A percentile compares a stretch with the other conserved stretches of the same genome.
Evolutionary conservation across 495 filamentous ascomycete species (phyloP).

Genomic region (Neurospora sublineolata): DNA sequence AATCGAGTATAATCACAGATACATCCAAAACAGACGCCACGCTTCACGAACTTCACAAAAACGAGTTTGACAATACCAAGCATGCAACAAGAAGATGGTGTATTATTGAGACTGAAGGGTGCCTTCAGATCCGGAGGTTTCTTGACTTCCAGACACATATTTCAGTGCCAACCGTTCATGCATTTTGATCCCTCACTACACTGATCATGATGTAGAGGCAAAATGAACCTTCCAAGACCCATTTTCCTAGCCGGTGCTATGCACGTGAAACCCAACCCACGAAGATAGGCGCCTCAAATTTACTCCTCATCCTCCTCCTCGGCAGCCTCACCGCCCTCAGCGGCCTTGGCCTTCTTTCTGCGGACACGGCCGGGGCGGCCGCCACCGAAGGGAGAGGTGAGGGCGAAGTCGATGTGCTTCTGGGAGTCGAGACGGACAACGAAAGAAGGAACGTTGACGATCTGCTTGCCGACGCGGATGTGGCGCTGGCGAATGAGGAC

Average conservation of each 20-base stretch:
- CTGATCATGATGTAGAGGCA: constrained; percentile 19
- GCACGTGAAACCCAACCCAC: constrained; percentile 18
- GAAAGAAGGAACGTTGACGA: constrained; percentile 99
- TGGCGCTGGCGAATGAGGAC: constrained; percentile 97
- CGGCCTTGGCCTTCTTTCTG: constrained; percentile 98
- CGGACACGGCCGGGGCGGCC: constrained; percentile 91
- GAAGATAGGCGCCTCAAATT: constrained; percentile 20
- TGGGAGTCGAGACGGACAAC: constrained; percentile 98
- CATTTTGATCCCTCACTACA: constrained; percentile 21
- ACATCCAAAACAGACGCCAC: background rate
- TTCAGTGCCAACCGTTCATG: constrained; percentile 15
- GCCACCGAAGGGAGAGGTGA: constrained; percentile 94
- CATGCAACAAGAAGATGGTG: background rate
- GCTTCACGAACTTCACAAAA: background rate
- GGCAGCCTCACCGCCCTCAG: constrained; percentile 76
- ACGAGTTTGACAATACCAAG: background rate
- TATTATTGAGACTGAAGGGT: constrained; percentile 4
- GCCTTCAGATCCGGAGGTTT: constrained; percentile 6
- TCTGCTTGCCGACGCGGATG: constrained; percentile 99
- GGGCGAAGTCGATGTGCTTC: constrained; percentile 99
- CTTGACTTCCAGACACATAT: constrained; percentile 8
- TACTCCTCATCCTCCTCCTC: constrained; percentile 82
- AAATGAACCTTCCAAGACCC: constrained; percentile 20
- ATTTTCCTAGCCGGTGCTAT: constrained; percentile 31
- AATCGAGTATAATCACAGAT: background rate